phyloP scores from a whole-genome alignment of 75 land plant species.

The Chamaecyparis obtusa region DNA sequence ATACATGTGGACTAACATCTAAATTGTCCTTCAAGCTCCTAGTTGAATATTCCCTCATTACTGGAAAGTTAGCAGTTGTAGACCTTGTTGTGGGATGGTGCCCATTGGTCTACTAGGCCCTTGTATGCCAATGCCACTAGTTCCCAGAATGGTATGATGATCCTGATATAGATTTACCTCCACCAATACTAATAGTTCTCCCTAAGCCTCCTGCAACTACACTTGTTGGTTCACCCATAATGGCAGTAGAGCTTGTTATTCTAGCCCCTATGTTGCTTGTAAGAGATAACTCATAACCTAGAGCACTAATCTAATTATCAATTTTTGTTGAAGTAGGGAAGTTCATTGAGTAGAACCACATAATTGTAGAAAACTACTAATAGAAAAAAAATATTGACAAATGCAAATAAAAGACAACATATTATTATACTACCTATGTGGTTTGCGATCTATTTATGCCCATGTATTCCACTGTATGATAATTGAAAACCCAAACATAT shows the following conservation, averaged over 20 bases:
- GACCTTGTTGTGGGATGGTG: constrained; percentile 46
- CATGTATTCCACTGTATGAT: constrained; percentile 44
- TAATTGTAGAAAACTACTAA: constrained; percentile 29
- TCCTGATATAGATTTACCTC: constrained; percentile 11
- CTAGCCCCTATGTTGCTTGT: constrained; percentile 32
- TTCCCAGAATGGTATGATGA: constrained; percentile 17
- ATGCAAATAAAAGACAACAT: constrained; percentile 27
- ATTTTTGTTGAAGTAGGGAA: constrained; percentile 19
- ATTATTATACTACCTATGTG: no score
- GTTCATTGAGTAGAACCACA: constrained; percentile 24
- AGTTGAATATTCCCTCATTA: background rate
- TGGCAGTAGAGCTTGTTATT: constrained; percentile 25
- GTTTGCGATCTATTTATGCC: constrained; percentile 35
- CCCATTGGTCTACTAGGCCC: constrained; percentile 40
- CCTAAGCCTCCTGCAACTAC: constrained; percentile 27
- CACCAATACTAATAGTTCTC: no score
- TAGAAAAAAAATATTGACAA: background rate
- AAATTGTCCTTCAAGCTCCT: no score
- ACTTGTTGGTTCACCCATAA: constrained; percentile 24
- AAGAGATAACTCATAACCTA: constrained; percentile 34
- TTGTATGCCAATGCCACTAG: constrained; percentile 37
- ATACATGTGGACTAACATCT: no score
- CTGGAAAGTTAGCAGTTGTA: background rate
- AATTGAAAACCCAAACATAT: constrained; percentile 20
- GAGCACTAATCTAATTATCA: constrained; percentile 17